Evolutionary conservation across 2,329 filamentous ascomycete genomes (phyloP).

Genomic region (Colletotrichum sidae): DNA sequence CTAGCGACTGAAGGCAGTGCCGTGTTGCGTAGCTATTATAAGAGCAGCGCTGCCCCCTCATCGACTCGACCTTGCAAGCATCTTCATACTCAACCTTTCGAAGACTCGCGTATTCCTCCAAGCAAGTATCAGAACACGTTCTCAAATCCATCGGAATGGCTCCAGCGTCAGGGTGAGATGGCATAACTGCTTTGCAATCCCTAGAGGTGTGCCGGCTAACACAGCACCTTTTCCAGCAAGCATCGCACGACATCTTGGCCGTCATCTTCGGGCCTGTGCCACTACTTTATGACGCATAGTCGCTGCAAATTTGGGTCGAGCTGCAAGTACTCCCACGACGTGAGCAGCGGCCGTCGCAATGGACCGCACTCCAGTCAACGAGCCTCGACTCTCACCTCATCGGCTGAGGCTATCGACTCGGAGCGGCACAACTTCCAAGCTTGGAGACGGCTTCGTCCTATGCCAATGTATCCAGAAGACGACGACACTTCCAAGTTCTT

Average conservation of each 20-base stretch:
- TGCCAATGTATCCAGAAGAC: neutral
- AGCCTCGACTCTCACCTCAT: neutral
- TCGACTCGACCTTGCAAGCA: too few species aligned
- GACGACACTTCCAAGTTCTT: slow-evolving; percentile 14
- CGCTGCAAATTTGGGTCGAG: neutral
- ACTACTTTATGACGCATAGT: neutral
- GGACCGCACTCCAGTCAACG: neutral
- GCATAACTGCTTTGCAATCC: too few species aligned
- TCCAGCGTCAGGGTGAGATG: neutral
- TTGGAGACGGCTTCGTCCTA: slow-evolving; percentile 19
- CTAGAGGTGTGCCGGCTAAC: too few species aligned
- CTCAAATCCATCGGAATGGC: neutral
- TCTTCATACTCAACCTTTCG: too few species aligned
- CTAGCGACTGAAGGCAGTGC: too few species aligned
- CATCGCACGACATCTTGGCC: neutral
- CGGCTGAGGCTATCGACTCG: neutral
- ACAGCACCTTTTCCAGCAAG: neutral
- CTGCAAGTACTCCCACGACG: slow-evolving; percentile 20
- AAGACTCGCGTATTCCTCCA: too few species aligned
- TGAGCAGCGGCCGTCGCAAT: neutral
- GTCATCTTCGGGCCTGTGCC: neutral
- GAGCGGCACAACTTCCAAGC: slow-evolving; percentile 8
- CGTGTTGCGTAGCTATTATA: too few species aligned
- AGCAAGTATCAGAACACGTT: too few species aligned
- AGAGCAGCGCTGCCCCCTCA: too few species aligned